Conservation (phyloP, 2,329 filamentous ascomycete genomes). For the Botryotinia globosa region DNA sequence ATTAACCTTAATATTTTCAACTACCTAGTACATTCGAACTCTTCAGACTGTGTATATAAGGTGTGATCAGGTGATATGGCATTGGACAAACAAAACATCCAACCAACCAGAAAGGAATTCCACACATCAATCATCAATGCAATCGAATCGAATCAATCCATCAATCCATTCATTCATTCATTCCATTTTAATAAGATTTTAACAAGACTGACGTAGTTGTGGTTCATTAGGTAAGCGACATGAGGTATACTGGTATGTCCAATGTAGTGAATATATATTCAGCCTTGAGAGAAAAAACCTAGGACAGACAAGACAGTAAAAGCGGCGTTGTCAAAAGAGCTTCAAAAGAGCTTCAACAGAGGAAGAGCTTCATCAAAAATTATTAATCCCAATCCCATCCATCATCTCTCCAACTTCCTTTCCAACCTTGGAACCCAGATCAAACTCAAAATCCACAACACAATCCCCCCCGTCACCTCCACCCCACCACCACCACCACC, state of each 20-base stretch:
- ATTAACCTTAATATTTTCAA: no score
- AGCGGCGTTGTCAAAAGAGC: neutral
- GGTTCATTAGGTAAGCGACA: neutral
- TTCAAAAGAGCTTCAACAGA: neutral
- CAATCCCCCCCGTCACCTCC: neutral
- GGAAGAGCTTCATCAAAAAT: neutral
- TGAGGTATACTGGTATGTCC: no score
- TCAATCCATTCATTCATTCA: no score
- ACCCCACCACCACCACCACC: conserved; percentile 19
- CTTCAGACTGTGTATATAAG: neutral
- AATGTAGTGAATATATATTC: no score
- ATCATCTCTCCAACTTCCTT: neutral
- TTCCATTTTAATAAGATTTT: neutral
- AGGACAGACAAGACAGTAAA: neutral
- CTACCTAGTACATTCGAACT: neutral
- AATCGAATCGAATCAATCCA: no score
- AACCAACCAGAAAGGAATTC: neutral
- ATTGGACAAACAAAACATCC: neutral
- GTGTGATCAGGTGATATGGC: no score
- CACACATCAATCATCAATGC: no score
- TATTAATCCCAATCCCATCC: neutral
- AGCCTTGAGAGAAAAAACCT: neutral
- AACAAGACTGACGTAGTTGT: neutral
- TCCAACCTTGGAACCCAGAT: neutral
- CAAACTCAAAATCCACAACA: neutral